These are phyloP conservation scores for Pythium scleroteichum DNA, from an alignment of 352 stramenopile genomes.

Conservation along the genomic window DNA sequence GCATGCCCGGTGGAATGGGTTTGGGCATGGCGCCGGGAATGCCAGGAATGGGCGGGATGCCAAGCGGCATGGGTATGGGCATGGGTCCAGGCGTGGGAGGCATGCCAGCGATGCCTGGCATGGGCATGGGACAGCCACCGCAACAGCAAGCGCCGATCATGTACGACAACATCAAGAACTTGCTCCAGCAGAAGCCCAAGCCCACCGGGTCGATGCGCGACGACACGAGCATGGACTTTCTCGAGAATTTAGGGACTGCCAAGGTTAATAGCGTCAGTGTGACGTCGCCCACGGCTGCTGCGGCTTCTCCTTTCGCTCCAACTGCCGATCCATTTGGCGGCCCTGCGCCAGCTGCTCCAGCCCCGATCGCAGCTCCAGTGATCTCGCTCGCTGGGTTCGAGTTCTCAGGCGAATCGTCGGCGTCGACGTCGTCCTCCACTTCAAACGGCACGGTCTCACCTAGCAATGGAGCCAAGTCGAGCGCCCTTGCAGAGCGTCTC, in stretches of 20 bases:
- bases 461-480: slow-evolving; percentile 42
- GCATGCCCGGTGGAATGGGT: slow-evolving; percentile 25
- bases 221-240: slow-evolving; percentile 65
- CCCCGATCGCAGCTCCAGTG: not conserved
- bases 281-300: slow-evolving; percentile 24
- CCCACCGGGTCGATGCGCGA: slow-evolving; percentile 30
- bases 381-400: slow-evolving; percentile 14
- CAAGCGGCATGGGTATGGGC: slow-evolving; percentile 14
- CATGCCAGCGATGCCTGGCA: slow-evolving; percentile 22
- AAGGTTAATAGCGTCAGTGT: slow-evolving; percentile 40
- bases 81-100: slow-evolving; percentile 11
- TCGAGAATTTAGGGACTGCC: slow-evolving; percentile 51
- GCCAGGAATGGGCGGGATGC: slow-evolving; percentile 20
- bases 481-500: slow-evolving; percentile 60
- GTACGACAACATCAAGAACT: slow-evolving; percentile 86
- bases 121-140: slow-evolving; percentile 20
- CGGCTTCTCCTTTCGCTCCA: slow-evolving; percentile 18
- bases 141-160: slow-evolving; percentile 50
- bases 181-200: slow-evolving; percentile 73
- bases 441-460: slow-evolving; percentile 4
- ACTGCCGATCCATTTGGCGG: slow-evolving; percentile 37
- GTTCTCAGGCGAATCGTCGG: slow-evolving; percentile 25
- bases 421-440: not conserved
- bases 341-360: not conserved
- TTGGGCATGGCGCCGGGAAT: slow-evolving; percentile 20